These are phyloP conservation scores for Citrullus colocynthis DNA, from an alignment of 306 rosid species.

Conservation along the genomic window DNA sequence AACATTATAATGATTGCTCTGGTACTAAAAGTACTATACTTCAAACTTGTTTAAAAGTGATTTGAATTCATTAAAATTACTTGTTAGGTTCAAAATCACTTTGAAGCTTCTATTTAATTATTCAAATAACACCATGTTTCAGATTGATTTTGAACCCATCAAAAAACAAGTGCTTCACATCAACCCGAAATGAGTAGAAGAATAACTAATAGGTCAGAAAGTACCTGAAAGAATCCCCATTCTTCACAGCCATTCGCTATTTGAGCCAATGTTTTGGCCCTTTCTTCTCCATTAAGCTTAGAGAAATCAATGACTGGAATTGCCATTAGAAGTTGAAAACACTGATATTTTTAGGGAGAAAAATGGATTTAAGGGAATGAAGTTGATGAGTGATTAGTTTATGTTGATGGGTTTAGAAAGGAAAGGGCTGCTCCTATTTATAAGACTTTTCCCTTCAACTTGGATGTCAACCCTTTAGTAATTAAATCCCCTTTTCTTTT, in stretches of 20 bases:
- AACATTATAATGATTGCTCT: too few species aligned
- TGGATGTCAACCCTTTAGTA: conserved; percentile 28
- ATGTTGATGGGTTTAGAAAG: background rate
- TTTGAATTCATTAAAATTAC: too few species aligned
- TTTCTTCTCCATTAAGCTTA: conserved; percentile 63
- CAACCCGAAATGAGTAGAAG: background rate
- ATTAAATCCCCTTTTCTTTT: conserved; percentile 5
- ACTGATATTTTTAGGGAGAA: background rate
- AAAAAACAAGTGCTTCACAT: background rate
- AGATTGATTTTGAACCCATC: too few species aligned
- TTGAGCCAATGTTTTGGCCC: conserved; percentile 64
- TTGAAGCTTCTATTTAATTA: too few species aligned
- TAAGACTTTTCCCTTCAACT: conserved; percentile 42
- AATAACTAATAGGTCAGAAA: background rate
- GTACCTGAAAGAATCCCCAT: conserved; percentile 99
- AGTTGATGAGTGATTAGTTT: background rate
- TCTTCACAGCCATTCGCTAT: conserved; percentile 92
- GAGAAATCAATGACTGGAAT: conserved; percentile 96
- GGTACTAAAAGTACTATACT: too few species aligned
- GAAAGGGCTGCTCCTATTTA: conserved; percentile 31
- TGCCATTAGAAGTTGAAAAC: conserved; percentile 32
- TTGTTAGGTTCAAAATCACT: too few species aligned
- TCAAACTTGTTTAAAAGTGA: rapidly evolving
- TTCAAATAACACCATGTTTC: too few species aligned
- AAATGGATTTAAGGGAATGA: background rate